These are phyloP conservation scores for Colletotrichum sp. DNA, from an alignment of 2,329 filamentous ascomycete genomes.

Conservation along the genomic window DNA sequence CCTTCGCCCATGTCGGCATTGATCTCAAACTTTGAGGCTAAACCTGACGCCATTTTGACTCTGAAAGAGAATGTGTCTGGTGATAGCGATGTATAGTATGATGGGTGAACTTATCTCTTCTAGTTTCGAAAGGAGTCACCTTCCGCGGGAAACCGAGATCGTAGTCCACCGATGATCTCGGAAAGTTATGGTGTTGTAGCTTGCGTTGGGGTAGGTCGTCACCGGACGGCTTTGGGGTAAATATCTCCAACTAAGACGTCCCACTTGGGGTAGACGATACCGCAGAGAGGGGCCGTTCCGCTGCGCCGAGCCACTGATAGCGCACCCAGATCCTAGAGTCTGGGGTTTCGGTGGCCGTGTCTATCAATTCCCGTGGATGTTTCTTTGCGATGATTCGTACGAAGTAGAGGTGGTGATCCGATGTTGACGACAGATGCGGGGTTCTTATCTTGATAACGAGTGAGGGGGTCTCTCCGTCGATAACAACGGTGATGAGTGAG, in stretches of 20 bases:
- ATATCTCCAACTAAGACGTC: background rate
- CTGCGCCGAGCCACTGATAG: background rate
- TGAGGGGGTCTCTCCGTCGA: background rate
- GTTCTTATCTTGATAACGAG: background rate
- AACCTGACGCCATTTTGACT: background rate
- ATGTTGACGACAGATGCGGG: background rate
- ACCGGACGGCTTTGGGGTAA: background rate
- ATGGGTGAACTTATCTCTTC: background rate
- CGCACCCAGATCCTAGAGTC: background rate
- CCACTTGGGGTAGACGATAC: background rate
- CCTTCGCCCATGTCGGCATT: slow-evolving; percentile 60
- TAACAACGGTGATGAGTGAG: background rate
- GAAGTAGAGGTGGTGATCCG: background rate
- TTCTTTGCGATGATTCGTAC: background rate
- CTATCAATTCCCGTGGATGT: background rate
- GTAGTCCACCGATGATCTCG: background rate
- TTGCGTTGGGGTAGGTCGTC: background rate
- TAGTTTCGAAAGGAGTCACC: background rate
- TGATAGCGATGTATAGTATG: background rate
- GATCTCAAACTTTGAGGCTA: slow-evolving; percentile 31
- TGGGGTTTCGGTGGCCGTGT: background rate
- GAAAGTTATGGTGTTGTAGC: background rate
- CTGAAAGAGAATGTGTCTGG: background rate
- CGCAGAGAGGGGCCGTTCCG: background rate
- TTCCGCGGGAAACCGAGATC: background rate